Base-by-base conservation (phyloP, 75 land plant genomes). In the Gnetum montanum region DNA sequence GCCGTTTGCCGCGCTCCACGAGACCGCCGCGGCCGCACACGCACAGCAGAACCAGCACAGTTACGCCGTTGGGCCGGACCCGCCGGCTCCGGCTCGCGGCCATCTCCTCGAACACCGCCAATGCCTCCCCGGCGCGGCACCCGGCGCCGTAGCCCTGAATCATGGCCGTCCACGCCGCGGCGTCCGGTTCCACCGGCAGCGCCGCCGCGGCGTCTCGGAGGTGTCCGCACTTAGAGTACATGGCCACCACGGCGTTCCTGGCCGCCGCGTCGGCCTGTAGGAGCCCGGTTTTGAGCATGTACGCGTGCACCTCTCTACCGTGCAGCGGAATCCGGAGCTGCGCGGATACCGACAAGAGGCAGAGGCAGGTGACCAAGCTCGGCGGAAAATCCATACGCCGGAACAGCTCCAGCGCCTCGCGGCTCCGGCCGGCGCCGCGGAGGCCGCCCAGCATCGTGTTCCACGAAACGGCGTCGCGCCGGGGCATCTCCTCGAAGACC, bases 21-120 rank as follows among this genome's bases (percentile, higher is more conserved):
- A 79, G 68, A 6, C 86, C 83, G 1, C 83, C 73, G 46, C 72
- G 59, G 70, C 88, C 84, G 60, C 79, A 84, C 34, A 85, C 81
- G 61, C 76, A 70, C 6, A 88, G 41, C 22, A 88, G 49, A 4
- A 67, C 26, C 25, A 81, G 38, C 25, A 84, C 80, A 2, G 90
- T 78, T 4, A 87, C 56, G 12, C 71, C 78, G 62, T 87, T 71
- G 1, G 84, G 84, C 6, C 48, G 40, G 0, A 88, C 80, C 72
- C 30, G 50, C 72, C 4, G 64, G 52, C 24, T 69, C 16, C 84
- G 81, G 80, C 68, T 47, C 55, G 8, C 72, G 31, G 22, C 41
- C 85, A 82, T 82, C 4, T 57, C 62, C 26, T 67, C 61, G 35
- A 82, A 82, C 12, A 67, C 60, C 2, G 53, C 55, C 23, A 77